Percentiles rank a stretch among this genome's conserved stretches.
Evolutionary conservation across 1,284 basidiomycete species (phyloP).

Genomic region (Mycena citricolor): DNA sequence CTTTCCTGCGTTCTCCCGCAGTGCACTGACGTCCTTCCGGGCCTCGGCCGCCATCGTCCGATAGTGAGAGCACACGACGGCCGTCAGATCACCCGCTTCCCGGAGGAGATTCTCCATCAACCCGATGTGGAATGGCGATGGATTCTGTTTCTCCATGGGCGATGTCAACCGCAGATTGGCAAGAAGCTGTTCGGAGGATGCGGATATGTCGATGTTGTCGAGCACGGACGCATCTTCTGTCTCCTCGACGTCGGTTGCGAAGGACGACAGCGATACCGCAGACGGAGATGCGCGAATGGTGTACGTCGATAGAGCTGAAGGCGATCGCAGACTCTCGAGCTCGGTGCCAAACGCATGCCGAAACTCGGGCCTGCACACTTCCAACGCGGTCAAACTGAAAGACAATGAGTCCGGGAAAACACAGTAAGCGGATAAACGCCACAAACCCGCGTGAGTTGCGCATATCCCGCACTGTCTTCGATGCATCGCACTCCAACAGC

Average conservation of each 20-base stretch:
- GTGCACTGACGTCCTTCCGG: conserved; percentile 45
- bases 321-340: conserved; percentile 44
- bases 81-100: conserved; percentile 43
- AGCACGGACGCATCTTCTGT: conserved; percentile 17
- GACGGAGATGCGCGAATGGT: conserved; percentile 53
- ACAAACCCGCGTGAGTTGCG: conserved; percentile 68
- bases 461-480: conserved; percentile 52
- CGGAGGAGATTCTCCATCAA: conserved; percentile 46
- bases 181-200: conserved; percentile 50
- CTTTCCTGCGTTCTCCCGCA: conserved; percentile 42
- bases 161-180: conserved; percentile 52
- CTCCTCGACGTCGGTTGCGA: conserved; percentile 33
- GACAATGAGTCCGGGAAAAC: conserved; percentile 11
- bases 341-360: conserved; percentile 55
- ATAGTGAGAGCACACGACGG: conserved; percentile 17
- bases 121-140: conserved; percentile 37
- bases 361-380: conserved; percentile 65
- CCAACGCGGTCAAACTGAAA: conserved; percentile 60
- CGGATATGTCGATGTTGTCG: conserved; percentile 42
- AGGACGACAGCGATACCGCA: conserved; percentile 43
- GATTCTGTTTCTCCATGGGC: conserved; percentile 36
- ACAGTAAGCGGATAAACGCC: conserved; percentile 12
- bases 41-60: conserved; percentile 48
- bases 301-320: conserved; percentile 53
- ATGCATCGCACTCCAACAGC: conserved; percentile 62